Conservation (phyloP, 2,329 filamentous ascomycete species). For the Corniculantispora saksenae region DNA sequence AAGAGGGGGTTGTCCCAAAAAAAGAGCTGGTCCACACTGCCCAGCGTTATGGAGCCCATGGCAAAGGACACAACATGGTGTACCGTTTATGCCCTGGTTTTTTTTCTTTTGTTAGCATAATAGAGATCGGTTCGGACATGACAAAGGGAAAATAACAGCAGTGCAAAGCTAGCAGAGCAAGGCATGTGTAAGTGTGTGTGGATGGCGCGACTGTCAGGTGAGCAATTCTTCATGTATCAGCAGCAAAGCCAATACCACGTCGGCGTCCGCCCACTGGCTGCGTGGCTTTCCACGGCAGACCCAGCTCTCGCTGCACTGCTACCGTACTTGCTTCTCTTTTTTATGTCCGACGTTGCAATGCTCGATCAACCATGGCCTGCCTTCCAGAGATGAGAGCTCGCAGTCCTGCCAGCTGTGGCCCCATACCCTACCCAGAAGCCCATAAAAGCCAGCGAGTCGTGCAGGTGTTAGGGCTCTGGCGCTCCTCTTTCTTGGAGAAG, state of each 20-base stretch:
- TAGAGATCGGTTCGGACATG: neutral
- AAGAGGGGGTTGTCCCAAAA: neutral
- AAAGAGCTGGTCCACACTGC: neutral
- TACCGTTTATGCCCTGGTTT: too few relatives aligned
- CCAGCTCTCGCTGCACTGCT: too few relatives aligned
- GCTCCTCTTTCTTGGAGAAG: neutral
- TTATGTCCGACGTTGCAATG: neutral
- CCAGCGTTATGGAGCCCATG: neutral
- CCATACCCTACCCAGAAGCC: too few relatives aligned
- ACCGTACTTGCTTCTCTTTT: too few relatives aligned
- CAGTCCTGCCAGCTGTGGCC: too few relatives aligned
- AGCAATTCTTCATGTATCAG: slow-evolving; percentile 11
- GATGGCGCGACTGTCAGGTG: slow-evolving; percentile 8
- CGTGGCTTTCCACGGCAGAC: neutral
- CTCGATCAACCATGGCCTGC: too few relatives aligned
- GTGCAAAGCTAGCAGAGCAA: too few relatives aligned
- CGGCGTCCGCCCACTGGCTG: neutral
- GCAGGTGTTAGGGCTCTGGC: too few relatives aligned
- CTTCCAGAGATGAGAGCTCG: too few relatives aligned
- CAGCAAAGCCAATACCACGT: neutral
- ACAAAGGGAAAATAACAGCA: neutral
- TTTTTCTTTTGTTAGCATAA: too few relatives aligned
- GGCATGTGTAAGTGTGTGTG: neutral
- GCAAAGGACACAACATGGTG: neutral
- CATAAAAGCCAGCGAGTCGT: too few relatives aligned